phyloP scores from a whole-genome alignment of 805 yeast species.

The Starmerella gropengiesseri region DNA sequence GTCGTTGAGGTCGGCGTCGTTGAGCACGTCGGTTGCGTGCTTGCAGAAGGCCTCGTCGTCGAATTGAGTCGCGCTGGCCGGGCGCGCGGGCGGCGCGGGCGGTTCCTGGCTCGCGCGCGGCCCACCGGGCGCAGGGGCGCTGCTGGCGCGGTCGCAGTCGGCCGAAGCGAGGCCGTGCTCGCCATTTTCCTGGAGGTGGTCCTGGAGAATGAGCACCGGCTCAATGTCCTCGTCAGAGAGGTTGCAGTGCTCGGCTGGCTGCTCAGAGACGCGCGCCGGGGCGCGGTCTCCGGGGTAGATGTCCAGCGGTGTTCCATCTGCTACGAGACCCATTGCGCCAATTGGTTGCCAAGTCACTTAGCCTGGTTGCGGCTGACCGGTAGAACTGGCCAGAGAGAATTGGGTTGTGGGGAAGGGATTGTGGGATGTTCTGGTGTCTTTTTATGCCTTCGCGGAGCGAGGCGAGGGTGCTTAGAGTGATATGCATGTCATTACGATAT shows the following conservation, averaged over 20 bases:
- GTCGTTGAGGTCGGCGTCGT: too few species aligned
- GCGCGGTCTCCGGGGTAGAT: background rate
- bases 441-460: background rate
- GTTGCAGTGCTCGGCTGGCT: background rate
- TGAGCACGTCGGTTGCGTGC: too few species aligned
- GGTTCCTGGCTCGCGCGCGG: too few species aligned
- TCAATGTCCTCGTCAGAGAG: background rate
- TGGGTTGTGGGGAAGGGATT: background rate
- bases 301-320: too few species aligned
- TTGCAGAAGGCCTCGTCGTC: too few species aligned
- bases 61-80: too few species aligned
- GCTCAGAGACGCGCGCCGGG: background rate
- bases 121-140: background rate
- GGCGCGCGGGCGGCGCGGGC: too few species aligned
- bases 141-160: background rate
- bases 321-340: too few species aligned
- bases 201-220: slow-evolving; percentile 1
- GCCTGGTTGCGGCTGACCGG: background rate
- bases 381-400: background rate
- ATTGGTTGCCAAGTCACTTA: too few species aligned
- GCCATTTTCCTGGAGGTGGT: too few species aligned
- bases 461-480: background rate
- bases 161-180: background rate
- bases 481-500: slow-evolving; percentile 1
- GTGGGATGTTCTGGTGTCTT: background rate